phyloP scores from a whole-genome alignment of 345 rosid genomes.

The Gossypium sturtianum region DNA sequence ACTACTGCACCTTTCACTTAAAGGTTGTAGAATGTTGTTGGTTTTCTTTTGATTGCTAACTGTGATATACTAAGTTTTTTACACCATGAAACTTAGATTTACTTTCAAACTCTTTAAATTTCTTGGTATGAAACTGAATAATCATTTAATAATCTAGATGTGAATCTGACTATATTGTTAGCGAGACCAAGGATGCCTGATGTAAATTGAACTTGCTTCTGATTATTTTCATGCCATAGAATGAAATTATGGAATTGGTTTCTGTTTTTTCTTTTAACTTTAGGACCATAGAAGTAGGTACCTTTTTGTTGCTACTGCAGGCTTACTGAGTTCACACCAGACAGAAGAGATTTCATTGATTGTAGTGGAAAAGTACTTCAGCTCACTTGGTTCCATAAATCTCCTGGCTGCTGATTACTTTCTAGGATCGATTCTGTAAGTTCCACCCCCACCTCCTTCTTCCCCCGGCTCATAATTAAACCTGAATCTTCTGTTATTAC shows the following conservation, averaged over 20 bases:
- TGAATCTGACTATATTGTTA: neutral
- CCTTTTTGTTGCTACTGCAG: neutral
- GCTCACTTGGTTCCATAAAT: neutral
- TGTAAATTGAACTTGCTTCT: neutral
- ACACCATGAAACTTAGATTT: neutral
- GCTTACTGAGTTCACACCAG: neutral
- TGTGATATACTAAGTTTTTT: neutral
- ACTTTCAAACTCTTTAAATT: neutral
- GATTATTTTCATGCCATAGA: neutral
- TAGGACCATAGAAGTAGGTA: neutral
- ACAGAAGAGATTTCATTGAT: neutral
- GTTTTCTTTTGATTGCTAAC: neutral
- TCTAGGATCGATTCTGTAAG: neutral
- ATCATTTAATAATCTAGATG: neutral
- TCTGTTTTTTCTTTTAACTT: neutral
- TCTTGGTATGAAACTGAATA: neutral
- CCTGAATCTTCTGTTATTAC: neutral
- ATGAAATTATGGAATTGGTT: neutral
- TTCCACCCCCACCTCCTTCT: neutral
- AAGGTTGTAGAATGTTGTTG: neutral
- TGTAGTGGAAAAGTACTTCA: neutral
- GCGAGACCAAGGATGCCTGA: neutral
- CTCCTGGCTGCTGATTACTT: neutral
- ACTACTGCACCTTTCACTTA: neutral
- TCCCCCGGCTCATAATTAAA: neutral